phyloP scores from a whole-genome alignment of 352 stramenopile genomes.

The Globisporangium orthogonon region DNA sequence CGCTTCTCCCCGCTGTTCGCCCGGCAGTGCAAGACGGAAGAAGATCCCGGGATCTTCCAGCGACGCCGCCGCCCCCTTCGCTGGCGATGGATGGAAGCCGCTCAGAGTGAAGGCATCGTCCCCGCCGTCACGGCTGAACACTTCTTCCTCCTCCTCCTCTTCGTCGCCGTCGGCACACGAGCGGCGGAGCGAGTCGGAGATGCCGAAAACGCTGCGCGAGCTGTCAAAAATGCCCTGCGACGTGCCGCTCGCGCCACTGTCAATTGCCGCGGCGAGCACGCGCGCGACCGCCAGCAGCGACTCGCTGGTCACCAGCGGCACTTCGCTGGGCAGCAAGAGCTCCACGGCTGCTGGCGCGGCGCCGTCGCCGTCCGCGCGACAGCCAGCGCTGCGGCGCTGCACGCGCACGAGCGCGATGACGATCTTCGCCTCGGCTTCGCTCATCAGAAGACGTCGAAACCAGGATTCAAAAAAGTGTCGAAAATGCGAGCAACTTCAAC shows the following conservation, averaged over 20 bases:
- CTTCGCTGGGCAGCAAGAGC: constrained; percentile 11
- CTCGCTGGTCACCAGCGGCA: constrained; percentile 4
- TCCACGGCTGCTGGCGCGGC: constrained; percentile 12
- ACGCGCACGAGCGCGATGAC: constrained; percentile 17
- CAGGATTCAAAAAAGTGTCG: no score
- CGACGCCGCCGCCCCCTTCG: neutral
- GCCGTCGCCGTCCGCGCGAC: neutral
- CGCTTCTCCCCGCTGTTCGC: constrained; percentile 8
- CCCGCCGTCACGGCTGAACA: constrained; percentile 58
- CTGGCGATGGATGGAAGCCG: constrained; percentile 10
- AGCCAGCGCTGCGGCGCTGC: constrained; percentile 11
- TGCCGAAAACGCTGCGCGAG: constrained; percentile 6
- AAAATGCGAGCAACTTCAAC: no score
- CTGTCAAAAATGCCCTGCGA: constrained; percentile 6
- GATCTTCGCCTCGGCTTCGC: constrained; percentile 7
- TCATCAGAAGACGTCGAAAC: no score
- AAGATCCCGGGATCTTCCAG: constrained; percentile 29
- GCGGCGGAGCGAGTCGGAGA: constrained; percentile 6
- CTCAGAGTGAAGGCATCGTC: constrained; percentile 27
- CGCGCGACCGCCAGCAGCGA: constrained; percentile 23
- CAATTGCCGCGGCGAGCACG: constrained; percentile 18
- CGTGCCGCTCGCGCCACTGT: constrained; percentile 2
- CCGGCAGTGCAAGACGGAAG: constrained; percentile 28
- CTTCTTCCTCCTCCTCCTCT: constrained; percentile 57
- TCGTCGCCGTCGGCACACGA: constrained; percentile 15